Base-by-base conservation (phyloP, 345 rosid species). In the Gossypium raimondii region DNA sequence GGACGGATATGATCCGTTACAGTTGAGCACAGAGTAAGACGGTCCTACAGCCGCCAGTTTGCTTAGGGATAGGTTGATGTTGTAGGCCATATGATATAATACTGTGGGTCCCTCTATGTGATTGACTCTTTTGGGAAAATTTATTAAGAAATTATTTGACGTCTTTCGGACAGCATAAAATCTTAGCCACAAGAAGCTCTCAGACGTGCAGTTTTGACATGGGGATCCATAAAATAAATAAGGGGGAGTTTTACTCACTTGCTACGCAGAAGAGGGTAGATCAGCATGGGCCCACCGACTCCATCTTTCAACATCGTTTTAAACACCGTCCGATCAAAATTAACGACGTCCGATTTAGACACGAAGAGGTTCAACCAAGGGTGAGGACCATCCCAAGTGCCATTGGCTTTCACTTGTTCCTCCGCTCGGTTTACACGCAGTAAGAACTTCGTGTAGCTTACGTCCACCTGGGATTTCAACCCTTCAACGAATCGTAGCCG, bases 361-460 rank as follows among this genome's bases (percentile, higher is more conserved):
- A 94, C 90, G 64, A 92, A 87, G 68, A 94, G 76, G 77, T 94
- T 94, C 78, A 94, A 73, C 99, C 99, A 94, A 24, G 99, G 99
- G 86, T 94, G 99, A 3, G 99, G 94, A 14, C 88, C 77, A 47
- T 91, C 96, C 98, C 99, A 93, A 10, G 85, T 78, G 34, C 98
- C 97, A 45, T 41, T 84, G 55, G 84, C 86, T 74, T 77, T 87
- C 0, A 97, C 97, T 2, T 82, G 76, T 34, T 77, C 86, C 78
- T 94, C 99, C 9, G 48, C 81, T 0, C 64, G 86, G 70, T 87
- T 90, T 63, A 94, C 99, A 11, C 99, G 89, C 73, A 87, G 68
- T 59, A 94, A 43, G 78, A 94, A 94, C 29, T 90, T 96, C 81
- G 84, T 67, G 90, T 91, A 94, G 63, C 82, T 48, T 2, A 91